Evolutionary conservation across 106 monocot genomes (phyloP), one percentile per base, ranked within the genome.

Genomic region (Dendrobium chrysotoxum): DNA sequence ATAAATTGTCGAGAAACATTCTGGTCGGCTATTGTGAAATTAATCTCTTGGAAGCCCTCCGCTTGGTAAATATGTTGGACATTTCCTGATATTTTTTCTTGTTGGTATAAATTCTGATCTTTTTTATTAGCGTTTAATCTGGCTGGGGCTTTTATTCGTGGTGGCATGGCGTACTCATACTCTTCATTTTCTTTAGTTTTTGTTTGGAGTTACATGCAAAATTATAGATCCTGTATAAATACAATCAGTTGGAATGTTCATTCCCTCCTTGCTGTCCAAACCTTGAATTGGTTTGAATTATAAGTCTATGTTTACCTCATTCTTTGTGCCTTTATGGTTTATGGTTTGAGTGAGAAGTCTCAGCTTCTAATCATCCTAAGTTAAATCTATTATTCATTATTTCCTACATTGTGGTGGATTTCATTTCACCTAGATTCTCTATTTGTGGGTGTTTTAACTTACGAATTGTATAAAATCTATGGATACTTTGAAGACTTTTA

Each of bases 21-120:
- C 76, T 97, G 81, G 89, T 97, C 76, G 96, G 96, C 30, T 97
- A 94, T 81, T 97, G 94, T 81, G 94, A 97, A 80, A 84, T 97
- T 40, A 76, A 97, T 87, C 90, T 97, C 81, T 80, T 77, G 79
- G 89, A 94, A 78, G 81, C 94, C 77, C 91, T 96, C 23, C 85
- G 75, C 61, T 81, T 35, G 85, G 96, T 94, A 89, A 89, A 76
- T 53, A 76, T 73, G 28, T 7, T 7, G 6, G 0, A 42, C 31
- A 74, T 42, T 42, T 42, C 41, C 40, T 42, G 39, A 42, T 4
- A 40, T 41, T 74, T 40, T 42, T 70, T 18, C 41, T 74, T 42
- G 41, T 40, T 70, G 64, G 25, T 65, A 25, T 16, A 31, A 38
- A 16, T 31, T 70, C 15, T 35, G 28, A 10, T 6, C 64, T 65